phyloP scores from a whole-genome alignment of 768 basidiomycete genomes.

The Hericium coralloides region DNA sequence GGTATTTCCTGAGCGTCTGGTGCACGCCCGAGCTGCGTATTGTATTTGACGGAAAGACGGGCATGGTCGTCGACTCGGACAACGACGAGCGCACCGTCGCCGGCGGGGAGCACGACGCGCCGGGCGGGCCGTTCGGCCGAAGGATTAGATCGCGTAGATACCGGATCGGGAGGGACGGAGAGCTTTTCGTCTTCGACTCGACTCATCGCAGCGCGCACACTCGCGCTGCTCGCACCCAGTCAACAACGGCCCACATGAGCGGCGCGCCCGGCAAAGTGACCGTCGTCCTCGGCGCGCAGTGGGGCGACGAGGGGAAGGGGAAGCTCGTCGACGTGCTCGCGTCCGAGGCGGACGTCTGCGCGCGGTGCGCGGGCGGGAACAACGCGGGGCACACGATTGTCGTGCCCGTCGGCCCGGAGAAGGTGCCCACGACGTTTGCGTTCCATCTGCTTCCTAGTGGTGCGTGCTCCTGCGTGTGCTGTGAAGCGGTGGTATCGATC shows the following conservation, averaged over 20 bases:
- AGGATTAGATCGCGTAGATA: background rate
- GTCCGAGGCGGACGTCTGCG: constrained; percentile 84
- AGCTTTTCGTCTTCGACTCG: background rate
- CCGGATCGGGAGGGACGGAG: background rate
- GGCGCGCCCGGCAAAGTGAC: constrained; percentile 32
- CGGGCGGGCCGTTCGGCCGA: background rate
- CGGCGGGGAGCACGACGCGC: background rate
- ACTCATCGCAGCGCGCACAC: background rate
- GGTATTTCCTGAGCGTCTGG: constrained; percentile 33
- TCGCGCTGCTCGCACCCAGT: background rate
- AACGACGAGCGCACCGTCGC: background rate
- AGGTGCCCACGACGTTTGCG: constrained; percentile 76
- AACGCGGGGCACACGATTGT: constrained; percentile 99
- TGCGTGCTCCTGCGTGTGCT: constrained; percentile 26
- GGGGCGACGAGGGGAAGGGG: constrained; percentile 92
- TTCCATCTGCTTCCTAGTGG: constrained; percentile 95
- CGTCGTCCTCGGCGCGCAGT: constrained; percentile 81
- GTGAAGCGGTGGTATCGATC: background rate
- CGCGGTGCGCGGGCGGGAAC: constrained; percentile 95
- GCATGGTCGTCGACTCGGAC: constrained; percentile 2
- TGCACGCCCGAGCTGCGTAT: constrained; percentile 6
- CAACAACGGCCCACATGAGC: background rate
- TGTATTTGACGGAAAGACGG: constrained; percentile 9
- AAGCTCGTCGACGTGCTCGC: constrained; percentile 97
- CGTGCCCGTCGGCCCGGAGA: constrained; percentile 59